Percentiles rank a stretch among this genome's conserved stretches.
These are phyloP conservation scores for Paraurostyla sp. DNA, from an alignment of 73 alveolate genomes.

Conservation along the genomic window DNA sequence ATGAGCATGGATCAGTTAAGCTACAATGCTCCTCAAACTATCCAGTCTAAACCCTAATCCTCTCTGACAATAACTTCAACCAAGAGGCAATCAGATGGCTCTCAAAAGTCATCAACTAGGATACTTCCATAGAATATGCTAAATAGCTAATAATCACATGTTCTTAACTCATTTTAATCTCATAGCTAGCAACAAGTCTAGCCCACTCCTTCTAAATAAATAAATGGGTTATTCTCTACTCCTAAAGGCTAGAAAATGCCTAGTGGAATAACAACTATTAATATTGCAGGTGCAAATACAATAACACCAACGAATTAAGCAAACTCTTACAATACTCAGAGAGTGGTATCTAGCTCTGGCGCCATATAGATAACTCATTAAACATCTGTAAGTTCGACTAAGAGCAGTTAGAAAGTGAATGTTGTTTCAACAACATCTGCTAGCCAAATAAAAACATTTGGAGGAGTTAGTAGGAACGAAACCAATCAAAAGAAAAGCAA, in stretches of 20 bases:
- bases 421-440: background rate
- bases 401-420: background rate
- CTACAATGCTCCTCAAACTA: background rate
- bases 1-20: conserved; percentile 15
- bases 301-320: background rate
- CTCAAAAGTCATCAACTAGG: conserved; percentile 26
- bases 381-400: background rate
- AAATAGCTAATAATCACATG: background rate
- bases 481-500: conserved; percentile 34
- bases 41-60: conserved; percentile 26
- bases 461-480: conserved; percentile 43
- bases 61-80: background rate
- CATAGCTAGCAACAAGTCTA: background rate
- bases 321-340: too few species aligned
- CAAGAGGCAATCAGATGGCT: conserved; percentile 47
- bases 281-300: background rate
- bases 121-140: background rate
- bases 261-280: too few species aligned
- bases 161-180: background rate
- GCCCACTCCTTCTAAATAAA: too few species aligned
- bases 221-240: background rate
- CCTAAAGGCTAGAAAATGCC: background rate
- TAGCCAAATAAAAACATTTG: background rate
- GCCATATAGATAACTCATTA: background rate
- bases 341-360: too few species aligned